Evolutionary conservation across 2,329 filamentous ascomycete genomes (phyloP).

Genomic region (Madurella fahalii): DNA sequence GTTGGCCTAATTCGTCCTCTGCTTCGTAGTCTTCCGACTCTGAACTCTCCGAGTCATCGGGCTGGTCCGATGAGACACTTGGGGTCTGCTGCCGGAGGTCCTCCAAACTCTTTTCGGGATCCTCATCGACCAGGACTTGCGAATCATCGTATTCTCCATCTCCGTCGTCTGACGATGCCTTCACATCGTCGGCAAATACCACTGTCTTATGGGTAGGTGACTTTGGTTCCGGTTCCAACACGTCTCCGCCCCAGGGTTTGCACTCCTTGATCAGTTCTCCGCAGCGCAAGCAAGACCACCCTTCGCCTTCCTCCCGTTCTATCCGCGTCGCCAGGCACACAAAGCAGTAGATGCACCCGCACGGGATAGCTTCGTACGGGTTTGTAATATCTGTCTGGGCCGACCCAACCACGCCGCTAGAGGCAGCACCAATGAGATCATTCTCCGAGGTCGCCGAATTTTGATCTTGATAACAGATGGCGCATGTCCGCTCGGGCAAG

Average conservation of each 20-base stretch:
- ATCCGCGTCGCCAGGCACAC: conserved; percentile 88
- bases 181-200: conserved; percentile 56
- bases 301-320: conserved; percentile 89
- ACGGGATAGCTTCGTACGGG: conserved; percentile 86
- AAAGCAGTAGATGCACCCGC: conserved; percentile 92
- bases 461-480: conserved; percentile 94
- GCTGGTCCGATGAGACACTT: conserved; percentile 14
- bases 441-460: conserved; percentile 72
- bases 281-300: conserved; percentile 87
- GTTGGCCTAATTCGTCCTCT: conserved; percentile 24
- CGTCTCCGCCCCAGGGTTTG: conserved; percentile 86
- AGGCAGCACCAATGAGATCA: conserved; percentile 65
- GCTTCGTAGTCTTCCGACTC: conserved; percentile 32
- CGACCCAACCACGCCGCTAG: conserved; percentile 77
- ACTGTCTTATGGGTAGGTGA: conserved; percentile 52
- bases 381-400: conserved; percentile 93
- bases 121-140: conserved; percentile 4
- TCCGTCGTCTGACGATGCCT: conserved; percentile 28
- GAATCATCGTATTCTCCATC: conserved; percentile 6
- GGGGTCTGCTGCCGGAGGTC: conserved; percentile 11
- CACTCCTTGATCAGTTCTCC: conserved; percentile 81
- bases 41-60: conserved; percentile 4
- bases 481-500: conserved; percentile 88
- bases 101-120: conserved; percentile 7
- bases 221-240: conserved; percentile 57